Evolutionary conservation across 805 yeast genomes (phyloP).

Genomic region (Starmerella sp.): DNA sequence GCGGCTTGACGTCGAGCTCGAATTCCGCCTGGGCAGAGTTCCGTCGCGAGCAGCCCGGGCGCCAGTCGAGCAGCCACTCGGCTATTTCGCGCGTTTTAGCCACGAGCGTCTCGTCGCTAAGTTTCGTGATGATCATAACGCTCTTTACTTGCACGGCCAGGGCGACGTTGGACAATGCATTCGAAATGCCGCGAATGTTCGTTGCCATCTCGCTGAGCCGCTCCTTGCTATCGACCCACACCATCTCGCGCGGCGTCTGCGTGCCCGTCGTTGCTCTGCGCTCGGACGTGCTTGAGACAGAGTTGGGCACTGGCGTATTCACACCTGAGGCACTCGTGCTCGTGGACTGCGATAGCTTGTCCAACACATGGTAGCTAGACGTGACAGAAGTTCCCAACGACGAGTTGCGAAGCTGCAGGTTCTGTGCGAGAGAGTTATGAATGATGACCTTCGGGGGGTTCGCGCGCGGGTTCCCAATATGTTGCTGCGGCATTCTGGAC

Average conservation of each 20-base stretch:
- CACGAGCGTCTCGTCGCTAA: slow-evolving; percentile 22
- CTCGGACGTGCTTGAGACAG: slow-evolving; percentile 7
- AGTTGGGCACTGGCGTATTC: neutral
- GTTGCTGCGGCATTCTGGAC: neutral
- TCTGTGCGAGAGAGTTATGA: slow-evolving; percentile 19
- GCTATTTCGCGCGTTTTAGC: slow-evolving; percentile 17
- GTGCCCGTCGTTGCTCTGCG: slow-evolving; percentile 12
- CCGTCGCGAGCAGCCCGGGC: slow-evolving; percentile 9
- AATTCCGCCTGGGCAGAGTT: neutral
- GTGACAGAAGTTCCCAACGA: neutral
- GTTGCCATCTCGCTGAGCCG: slow-evolving; percentile 25
- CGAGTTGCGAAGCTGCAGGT: slow-evolving; percentile 7
- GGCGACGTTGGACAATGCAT: slow-evolving; percentile 23
- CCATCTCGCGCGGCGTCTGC: slow-evolving; percentile 23
- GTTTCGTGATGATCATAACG: slow-evolving; percentile 22
- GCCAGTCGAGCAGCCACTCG: slow-evolving; percentile 24
- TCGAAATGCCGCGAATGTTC: slow-evolving; percentile 25
- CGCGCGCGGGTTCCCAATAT: neutral
- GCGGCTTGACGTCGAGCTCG: slow-evolving; percentile 8
- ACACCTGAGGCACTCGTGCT: neutral
- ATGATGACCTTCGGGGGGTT: slow-evolving; percentile 16
- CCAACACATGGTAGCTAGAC: neutral
- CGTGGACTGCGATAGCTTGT: neutral
- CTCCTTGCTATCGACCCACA: slow-evolving; percentile 24
- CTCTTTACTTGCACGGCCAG: slow-evolving; percentile 21